These are phyloP conservation scores for Fusarium sp. DNA, from an alignment of 2,329 filamentous ascomycete species.

Conservation along the genomic window DNA sequence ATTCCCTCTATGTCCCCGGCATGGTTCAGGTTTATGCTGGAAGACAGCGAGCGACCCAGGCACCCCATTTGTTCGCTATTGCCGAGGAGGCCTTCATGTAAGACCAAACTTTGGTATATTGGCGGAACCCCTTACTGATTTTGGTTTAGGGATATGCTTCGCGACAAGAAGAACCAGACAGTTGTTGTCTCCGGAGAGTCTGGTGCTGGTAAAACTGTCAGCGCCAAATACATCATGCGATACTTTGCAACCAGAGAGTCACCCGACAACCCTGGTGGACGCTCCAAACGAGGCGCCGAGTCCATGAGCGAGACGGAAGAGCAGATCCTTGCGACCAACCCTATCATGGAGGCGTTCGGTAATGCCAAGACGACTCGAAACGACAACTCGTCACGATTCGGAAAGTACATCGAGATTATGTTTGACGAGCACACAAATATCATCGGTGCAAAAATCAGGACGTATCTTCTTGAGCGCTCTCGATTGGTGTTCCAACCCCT, in stretches of 20 bases:
- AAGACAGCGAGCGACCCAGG: constrained; percentile 95
- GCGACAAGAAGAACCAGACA: constrained; percentile 96
- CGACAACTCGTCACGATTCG: constrained; percentile 98
- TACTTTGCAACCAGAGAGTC: constrained; percentile 99
- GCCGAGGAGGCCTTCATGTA: constrained; percentile 98
- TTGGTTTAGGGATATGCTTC: constrained; percentile 86
- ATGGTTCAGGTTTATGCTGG: constrained; percentile 99
- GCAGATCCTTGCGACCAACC: constrained; percentile 97
- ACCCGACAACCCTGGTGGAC: constrained; percentile 86
- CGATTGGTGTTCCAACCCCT: constrained; percentile 96
- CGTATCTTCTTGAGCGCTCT: constrained; percentile 94
- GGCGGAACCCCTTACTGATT: constrained; percentile 55
- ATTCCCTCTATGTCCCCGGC: constrained; percentile 97
- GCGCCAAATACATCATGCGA: constrained; percentile 99
- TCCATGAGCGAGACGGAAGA: constrained; percentile 98
- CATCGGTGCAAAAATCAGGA: constrained; percentile 96
- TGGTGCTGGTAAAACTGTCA: constrained; percentile 98
- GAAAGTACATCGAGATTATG: constrained; percentile 99
- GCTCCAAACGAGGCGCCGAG: constrained; percentile 81
- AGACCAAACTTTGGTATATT: constrained; percentile 1
- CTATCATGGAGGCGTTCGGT: constrained; percentile 99
- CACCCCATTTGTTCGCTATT: constrained; percentile 98
- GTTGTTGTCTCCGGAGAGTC: constrained; percentile 99
- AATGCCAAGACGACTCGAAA: constrained; percentile 99
- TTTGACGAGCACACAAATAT: constrained; percentile 96